These are phyloP conservation scores for Pythium periplocum DNA, from an alignment of 352 stramenopile genomes.

Conservation along the genomic window DNA sequence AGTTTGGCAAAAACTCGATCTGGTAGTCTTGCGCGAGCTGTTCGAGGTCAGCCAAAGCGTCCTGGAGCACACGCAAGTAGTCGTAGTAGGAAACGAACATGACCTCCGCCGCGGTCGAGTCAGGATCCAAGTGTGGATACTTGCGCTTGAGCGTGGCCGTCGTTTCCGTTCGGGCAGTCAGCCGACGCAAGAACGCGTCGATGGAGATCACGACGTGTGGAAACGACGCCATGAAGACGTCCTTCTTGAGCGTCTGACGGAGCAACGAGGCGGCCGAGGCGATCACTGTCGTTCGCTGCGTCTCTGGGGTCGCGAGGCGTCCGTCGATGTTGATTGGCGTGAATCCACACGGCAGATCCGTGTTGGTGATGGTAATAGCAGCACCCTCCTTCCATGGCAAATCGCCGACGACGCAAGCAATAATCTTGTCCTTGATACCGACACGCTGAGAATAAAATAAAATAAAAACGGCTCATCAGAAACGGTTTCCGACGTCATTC, in stretches of 20 bases:
- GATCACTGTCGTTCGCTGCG: slow-evolving; percentile 48
- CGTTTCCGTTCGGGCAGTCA: slow-evolving; percentile 29
- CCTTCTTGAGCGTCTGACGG: slow-evolving; percentile 43
- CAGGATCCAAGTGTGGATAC: slow-evolving; percentile 35
- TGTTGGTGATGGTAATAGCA: slow-evolving; percentile 19
- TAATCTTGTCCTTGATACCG: slow-evolving; percentile 71
- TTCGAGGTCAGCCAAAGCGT: slow-evolving; percentile 39
- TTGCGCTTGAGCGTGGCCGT: slow-evolving; percentile 41
- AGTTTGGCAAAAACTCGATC: slow-evolving; percentile 33
- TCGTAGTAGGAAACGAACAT: slow-evolving; percentile 53
- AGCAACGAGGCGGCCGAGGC: slow-evolving; percentile 54
- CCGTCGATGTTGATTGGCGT: slow-evolving; percentile 53
- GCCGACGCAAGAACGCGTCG: slow-evolving; percentile 43
- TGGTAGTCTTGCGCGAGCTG: slow-evolving; percentile 48
- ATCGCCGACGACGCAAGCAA: slow-evolving; percentile 54
- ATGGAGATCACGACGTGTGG: slow-evolving; percentile 43
- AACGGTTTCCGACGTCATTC: no score
- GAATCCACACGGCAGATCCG: slow-evolving; percentile 55
- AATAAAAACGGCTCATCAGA: not conserved
- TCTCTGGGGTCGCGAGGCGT: slow-evolving; percentile 26
- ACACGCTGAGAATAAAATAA: slow-evolving; percentile 21
- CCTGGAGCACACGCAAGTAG: slow-evolving; percentile 46
- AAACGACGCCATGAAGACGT: slow-evolving; percentile 46
- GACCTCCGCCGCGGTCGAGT: slow-evolving; percentile 10
- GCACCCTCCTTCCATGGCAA: slow-evolving; percentile 30